Evolutionary conservation across 768 basidiomycete genomes (phyloP), one percentile per base, ranked within the genome.

Genomic region (Scleroderma bovista): DNA sequence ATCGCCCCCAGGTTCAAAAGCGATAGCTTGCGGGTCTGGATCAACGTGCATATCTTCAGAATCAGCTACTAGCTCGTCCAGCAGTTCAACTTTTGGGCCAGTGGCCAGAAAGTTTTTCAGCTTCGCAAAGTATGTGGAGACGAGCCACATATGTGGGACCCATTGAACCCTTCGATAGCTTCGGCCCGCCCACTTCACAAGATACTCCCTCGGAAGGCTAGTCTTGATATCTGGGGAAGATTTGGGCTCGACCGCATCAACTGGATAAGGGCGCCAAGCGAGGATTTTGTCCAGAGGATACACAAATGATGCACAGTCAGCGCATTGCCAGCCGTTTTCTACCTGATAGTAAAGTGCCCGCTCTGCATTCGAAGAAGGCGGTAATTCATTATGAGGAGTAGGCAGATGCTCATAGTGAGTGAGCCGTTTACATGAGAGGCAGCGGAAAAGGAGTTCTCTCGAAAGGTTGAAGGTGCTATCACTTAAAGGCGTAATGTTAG

Each of bases 81-180:
- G 68, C 40, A 94, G 71, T 33, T 82, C 74, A 13, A 93, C 77
- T 60, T 78, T 83, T 1, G 86, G 70, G 3, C 93, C 91, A 13
- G 75, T 72, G 9, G 64, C 56, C 34, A 94, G 70, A 68, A 95
- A 97, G 62, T 88, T 79, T 56, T 84, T 86, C 51, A 96, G 69
- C 61, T 84, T 89, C 11, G 66, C 60, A n/a, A 69, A 62, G 46
- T 80, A 73, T n/a, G 79, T 83, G 10, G 85, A 79, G 26, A 83
- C 71, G 2, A 96, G 72, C 92, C 92, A 97, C 73, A 86, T 83
- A 58, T 97, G 93, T 26, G 92, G 87, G 2, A 96, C 92, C 93
- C 93, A 97, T 63, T 86, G 77, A 11, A 79, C 70, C 38, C 86
- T 79, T 47, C 87, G 73, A 65, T 88, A 97, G 55, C 92, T 89